Evolutionary conservation across 1,139 yeast species (phyloP).

Genomic region (Trichomonascaceae sp.): DNA sequence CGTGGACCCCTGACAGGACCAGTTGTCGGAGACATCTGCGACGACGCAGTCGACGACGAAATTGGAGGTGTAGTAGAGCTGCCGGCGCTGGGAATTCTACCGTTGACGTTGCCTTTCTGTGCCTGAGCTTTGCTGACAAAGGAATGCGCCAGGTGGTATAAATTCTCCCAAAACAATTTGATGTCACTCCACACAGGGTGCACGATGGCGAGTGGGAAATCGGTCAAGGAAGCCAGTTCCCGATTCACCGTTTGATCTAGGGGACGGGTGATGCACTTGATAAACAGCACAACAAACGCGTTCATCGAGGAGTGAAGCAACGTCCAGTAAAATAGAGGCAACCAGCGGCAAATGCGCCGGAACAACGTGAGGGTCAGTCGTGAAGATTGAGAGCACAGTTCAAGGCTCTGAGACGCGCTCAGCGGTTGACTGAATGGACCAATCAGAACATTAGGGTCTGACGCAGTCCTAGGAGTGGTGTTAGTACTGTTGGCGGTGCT

Average conservation of each 20-base stretch:
- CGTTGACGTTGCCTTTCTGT: not conserved
- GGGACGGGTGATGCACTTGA: conserved; percentile 17
- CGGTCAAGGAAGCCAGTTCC: conserved; percentile 14
- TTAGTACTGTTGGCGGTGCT: not conserved
- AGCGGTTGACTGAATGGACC: too few species aligned
- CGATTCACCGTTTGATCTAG: conserved; percentile 12
- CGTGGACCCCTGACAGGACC: not conserved
- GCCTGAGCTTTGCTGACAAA: conserved; percentile 8
- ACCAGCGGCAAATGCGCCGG: conserved; percentile 8
- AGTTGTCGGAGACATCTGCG: not conserved
- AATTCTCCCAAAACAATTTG: conserved; percentile 10
- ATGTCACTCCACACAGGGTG: too few species aligned
- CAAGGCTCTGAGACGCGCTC: conserved; percentile 3
- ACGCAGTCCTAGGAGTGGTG: not conserved
- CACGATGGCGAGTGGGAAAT: too few species aligned
- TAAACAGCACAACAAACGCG: conserved; percentile 17
- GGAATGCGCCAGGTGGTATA: conserved; percentile 7
- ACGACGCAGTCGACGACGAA: not conserved
- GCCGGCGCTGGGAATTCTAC: not conserved
- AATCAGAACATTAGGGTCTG: not conserved
- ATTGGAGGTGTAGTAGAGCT: too few species aligned
- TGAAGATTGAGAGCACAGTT: conserved; percentile 15
- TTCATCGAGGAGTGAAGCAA: conserved; percentile 12
- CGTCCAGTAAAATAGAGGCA: conserved; percentile 10
- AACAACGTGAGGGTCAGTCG: conserved; percentile 12